Evolutionary conservation across 805 yeast species (phyloP).

Genomic region (Zygosaccharomyces lentus): DNA sequence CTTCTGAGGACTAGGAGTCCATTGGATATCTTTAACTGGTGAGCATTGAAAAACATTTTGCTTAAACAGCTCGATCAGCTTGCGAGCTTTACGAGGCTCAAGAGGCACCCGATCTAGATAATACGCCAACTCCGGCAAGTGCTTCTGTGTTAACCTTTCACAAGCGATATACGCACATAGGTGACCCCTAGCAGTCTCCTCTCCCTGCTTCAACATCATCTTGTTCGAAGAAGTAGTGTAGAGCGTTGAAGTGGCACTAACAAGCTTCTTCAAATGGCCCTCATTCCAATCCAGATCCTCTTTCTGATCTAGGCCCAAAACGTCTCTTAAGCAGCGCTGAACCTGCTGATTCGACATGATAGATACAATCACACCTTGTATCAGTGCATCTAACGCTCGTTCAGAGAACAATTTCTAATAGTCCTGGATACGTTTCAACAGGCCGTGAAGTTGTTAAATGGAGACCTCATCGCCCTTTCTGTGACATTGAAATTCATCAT

Average conservation of each 20-base stretch:
- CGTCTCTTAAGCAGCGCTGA: conserved; percentile 28
- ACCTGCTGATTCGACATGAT: conserved; percentile 30
- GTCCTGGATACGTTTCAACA: too few relatives aligned
- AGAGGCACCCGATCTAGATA: conserved; percentile 52
- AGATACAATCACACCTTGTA: neutral
- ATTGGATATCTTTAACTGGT: conserved; percentile 27
- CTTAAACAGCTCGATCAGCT: conserved; percentile 45
- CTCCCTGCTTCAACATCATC: conserved; percentile 46
- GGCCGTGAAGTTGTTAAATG: neutral
- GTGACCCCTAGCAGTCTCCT: conserved; percentile 64
- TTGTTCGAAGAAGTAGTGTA: conserved; percentile 51
- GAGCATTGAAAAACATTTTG: conserved; percentile 37
- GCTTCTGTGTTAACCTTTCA: conserved; percentile 42
- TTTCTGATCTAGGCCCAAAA: conserved; percentile 20
- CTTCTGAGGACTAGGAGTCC: conserved; percentile 33
- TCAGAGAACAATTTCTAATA: neutral
- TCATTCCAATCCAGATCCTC: conserved; percentile 25
- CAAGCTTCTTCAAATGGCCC: conserved; percentile 27
- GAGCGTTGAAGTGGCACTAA: conserved; percentile 33
- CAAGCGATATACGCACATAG: conserved; percentile 61
- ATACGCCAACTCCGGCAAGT: conserved; percentile 46
- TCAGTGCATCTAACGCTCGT: neutral
- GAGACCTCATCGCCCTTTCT: neutral
- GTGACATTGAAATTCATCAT: neutral
- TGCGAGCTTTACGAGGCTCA: conserved; percentile 42